These are phyloP conservation scores for Candida broadrunensis DNA, from an alignment of 805 yeast species.

Conservation along the genomic window DNA sequence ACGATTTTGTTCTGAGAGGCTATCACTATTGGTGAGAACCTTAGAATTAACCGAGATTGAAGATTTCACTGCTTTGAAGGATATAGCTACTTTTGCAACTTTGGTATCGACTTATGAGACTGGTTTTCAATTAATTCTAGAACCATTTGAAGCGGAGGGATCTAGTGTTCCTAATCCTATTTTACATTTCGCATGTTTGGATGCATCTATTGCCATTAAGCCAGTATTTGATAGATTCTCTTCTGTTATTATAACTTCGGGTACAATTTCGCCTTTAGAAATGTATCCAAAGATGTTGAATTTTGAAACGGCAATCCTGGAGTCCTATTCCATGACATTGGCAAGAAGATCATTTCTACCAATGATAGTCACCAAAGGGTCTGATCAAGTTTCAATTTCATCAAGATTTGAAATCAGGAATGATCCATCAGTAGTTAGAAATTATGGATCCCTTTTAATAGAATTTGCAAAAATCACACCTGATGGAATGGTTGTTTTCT, in stretches of 20 bases:
- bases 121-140: constrained; percentile 88
- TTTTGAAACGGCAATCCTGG: constrained; percentile 89
- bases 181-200: constrained; percentile 87
- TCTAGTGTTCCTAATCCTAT: constrained; percentile 96
- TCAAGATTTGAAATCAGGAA: constrained; percentile 95
- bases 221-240: constrained; percentile 93
- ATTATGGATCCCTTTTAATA: constrained; percentile 87
- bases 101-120: constrained; percentile 90
- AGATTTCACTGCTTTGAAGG: constrained; percentile 89
- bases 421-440: constrained; percentile 96
- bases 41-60: constrained; percentile 85
- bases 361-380: constrained; percentile 93
- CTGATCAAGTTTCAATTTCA: constrained; percentile 96
- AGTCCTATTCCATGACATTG: constrained; percentile 93
- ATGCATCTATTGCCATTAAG: constrained; percentile 96
- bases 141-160: constrained; percentile 93
- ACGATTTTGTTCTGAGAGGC: constrained; percentile 86
- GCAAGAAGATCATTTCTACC: constrained; percentile 92
- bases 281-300: constrained; percentile 98
- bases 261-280: constrained; percentile 96
- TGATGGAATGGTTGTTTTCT: constrained; percentile 96
- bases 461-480: constrained; percentile 96
- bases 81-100: constrained; percentile 95
- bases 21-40: constrained; percentile 84
- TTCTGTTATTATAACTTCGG: constrained; percentile 92